A percentile compares a stretch with the other conserved stretches of the same genome.
Evolutionary conservation across 805 yeast genomes (phyloP).

Genomic region (Sporopachydermia lactativora): DNA sequence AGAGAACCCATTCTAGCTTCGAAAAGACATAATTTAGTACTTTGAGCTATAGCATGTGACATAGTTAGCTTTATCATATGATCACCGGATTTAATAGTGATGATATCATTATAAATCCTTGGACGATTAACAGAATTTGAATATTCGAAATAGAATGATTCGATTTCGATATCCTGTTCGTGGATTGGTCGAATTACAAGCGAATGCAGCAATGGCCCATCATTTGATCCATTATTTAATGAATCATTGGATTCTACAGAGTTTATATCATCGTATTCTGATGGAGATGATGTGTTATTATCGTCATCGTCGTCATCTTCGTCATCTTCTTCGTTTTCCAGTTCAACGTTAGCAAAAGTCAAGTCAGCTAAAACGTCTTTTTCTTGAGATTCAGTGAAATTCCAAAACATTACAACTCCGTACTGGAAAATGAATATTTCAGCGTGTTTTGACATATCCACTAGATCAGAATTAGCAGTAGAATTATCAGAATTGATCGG

Average conservation of each 20-base stretch:
- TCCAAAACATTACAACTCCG: constrained; percentile 98
- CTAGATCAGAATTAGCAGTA: constrained; percentile 14
- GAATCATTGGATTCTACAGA: too few species aligned
- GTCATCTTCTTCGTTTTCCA: constrained; percentile 13
- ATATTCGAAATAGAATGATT: constrained; percentile 69
- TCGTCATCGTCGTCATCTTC: neutral
- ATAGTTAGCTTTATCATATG: constrained; percentile 84
- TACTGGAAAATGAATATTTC: constrained; percentile 83
- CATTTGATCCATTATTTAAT: neutral
- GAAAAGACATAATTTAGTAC: constrained; percentile 80
- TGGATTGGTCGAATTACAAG: constrained; percentile 54
- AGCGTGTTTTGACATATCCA: constrained; percentile 38
- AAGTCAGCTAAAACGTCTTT: constrained; percentile 88
- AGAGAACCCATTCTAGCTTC: constrained; percentile 84
- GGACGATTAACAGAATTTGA: constrained; percentile 32
- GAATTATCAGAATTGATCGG: neutral
- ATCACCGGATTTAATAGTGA: constrained; percentile 80
- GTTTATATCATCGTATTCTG: too few species aligned
- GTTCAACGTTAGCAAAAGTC: constrained; percentile 40
- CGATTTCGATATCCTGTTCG: constrained; percentile 87
- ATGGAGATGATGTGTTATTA: too few species aligned
- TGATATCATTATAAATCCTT: constrained; percentile 71
- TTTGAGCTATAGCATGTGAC: constrained; percentile 95
- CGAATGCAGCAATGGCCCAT: constrained; percentile 11
- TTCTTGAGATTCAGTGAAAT: constrained; percentile 83